Base-by-base conservation (phyloP, 345 rosid species). In the Eucalyptus brandiana region DNA sequence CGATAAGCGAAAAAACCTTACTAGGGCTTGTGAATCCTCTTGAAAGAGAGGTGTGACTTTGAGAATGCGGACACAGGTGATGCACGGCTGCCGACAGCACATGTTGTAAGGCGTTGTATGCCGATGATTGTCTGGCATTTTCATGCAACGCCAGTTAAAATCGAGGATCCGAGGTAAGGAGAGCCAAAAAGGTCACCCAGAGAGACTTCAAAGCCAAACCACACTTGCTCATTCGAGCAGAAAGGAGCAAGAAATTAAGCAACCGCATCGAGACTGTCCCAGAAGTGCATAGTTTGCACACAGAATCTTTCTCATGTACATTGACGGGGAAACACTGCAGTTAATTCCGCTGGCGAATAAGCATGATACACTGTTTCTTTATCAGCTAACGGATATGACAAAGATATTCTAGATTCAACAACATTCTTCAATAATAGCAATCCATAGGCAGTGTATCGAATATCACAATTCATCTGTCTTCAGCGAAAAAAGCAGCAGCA, bases 401-500 rank as follows among this genome's bases (percentile, higher is more conserved):
- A 28, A 47, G 26, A 32, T 3, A 12, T 28, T 28, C 40, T 40
- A 49, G 87, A 54, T n/a, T 49, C 44, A 50, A n/a, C 44, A 51
- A 18, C 37, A 49, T 86, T 86, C 42, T 86, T n/a, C 44, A 6
- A 54, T 12, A 21, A 21, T 32, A 34, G 40, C 45, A 34, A 76
- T 76, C 85, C 30, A 40, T 76, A 14, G 85, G 16, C 85, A 40
- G 51, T 9, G 30, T 32, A 11, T 86, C 67, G 1, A 26, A 53
- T 7, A 12, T 86, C n/a, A n/a, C 42, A 49, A 69, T 56, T 40
- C 47, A 37, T 76, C 85, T 2, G 87, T 67, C 86, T 67, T 88
- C 88, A 91, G 48, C 76, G 47, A 8, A 87, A 58, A 87, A 88
- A 90, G 91, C 87, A 90, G 94, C 93, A 93, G 92, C 93, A 90